Evolutionary conservation across 371 early-diverging fungal genomes (phyloP).

Genomic region (Parasitella parasitica): DNA sequence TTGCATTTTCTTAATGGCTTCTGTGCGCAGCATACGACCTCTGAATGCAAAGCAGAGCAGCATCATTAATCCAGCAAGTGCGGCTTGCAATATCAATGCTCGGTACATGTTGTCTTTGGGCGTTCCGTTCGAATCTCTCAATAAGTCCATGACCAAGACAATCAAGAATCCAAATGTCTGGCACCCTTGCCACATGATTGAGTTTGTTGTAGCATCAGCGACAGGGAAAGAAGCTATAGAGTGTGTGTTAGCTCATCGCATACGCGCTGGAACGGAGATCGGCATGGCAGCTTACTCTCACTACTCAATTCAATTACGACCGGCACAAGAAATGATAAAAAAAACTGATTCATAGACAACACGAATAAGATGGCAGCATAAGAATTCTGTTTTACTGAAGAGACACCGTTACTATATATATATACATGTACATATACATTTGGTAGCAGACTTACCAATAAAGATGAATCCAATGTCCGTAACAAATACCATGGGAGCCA

Average conservation of each 20-base stretch:
- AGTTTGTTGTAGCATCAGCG: conserved; percentile 50
- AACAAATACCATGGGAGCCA: conserved; percentile 51
- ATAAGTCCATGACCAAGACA: conserved; percentile 41
- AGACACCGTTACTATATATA: neutral
- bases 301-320: conserved; percentile 54
- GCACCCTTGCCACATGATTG: conserved; percentile 52
- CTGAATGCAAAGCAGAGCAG: conserved; percentile 17
- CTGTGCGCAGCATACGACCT: conserved; percentile 24
- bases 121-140: conserved; percentile 27
- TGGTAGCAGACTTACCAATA: conserved; percentile 23
- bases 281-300: conserved; percentile 47
- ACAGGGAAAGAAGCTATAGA: conserved; percentile 51
- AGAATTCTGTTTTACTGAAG: conserved; percentile 37
- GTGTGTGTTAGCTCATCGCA: neutral
- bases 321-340: conserved; percentile 52
- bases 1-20: conserved; percentile 11
- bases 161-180: conserved; percentile 52
- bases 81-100: conserved; percentile 35
- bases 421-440: neutral
- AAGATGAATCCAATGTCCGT: conserved; percentile 49
- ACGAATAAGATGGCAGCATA: conserved; percentile 48
- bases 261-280: too few species aligned
- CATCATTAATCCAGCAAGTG: conserved; percentile 26
- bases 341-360: conserved; percentile 46
- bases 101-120: conserved; percentile 31